Percentiles rank a stretch among this genome's conserved stretches.
Conservation (phyloP, 139 green algal genomes). For the Chlorella sp. region DNA sequence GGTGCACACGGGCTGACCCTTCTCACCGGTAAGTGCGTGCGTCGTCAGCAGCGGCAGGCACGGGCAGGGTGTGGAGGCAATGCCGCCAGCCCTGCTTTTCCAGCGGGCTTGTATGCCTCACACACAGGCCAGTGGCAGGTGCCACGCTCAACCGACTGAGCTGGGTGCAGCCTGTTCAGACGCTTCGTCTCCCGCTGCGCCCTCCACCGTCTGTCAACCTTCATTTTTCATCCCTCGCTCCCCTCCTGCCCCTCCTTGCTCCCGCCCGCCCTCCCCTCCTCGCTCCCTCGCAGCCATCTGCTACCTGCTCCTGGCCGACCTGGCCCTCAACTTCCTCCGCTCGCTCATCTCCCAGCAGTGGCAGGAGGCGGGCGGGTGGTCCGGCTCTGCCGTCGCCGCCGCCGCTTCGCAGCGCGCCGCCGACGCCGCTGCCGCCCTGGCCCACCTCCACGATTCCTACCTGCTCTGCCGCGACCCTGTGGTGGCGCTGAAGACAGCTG, state of each 20-base stretch:
- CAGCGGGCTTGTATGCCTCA: too few species aligned
- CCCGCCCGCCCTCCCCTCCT: background rate
- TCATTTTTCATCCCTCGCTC: background rate
- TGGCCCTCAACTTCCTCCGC: slow-evolving; percentile 47
- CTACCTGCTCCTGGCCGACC: slow-evolving; percentile 36
- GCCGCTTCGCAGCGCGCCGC: background rate
- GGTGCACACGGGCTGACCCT: slow-evolving; percentile 22
- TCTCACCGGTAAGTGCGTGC: slow-evolving; percentile 9
- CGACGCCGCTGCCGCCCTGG: background rate
- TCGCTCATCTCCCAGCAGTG: slow-evolving; percentile 26
- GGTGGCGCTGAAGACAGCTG: slow-evolving; percentile 27
- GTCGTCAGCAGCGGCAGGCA: too few species aligned
- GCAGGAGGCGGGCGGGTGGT: slow-evolving; percentile 14
- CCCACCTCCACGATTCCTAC: slow-evolving; percentile 33
- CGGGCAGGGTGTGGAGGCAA: background rate
- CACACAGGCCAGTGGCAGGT: too few species aligned
- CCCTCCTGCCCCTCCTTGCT: background rate
- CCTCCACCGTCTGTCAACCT: background rate
- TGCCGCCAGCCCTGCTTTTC: background rate
- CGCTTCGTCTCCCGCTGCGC: too few species aligned
- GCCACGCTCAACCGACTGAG: too few species aligned
- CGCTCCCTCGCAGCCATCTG: slow-evolving; percentile 25
- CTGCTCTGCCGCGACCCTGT: slow-evolving; percentile 38
- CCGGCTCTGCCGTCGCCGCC: background rate
- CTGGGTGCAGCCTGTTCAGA: too few species aligned